Evolutionary conservation across 345 rosid species (phyloP).

Genomic region (Pseudoturritis turrita): DNA sequence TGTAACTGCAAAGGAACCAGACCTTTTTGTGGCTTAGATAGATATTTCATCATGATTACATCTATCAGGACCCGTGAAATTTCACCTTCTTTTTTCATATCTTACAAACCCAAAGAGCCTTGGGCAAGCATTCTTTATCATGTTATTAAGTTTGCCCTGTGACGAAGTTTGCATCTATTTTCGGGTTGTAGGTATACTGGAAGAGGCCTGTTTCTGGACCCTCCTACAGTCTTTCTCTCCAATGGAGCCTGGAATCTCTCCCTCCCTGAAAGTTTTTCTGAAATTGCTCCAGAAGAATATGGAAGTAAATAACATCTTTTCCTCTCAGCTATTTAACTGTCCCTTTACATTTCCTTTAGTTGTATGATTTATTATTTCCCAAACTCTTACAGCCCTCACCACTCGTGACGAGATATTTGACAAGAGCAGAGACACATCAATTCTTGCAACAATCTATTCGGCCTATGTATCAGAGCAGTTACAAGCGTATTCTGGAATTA

Average conservation of each 20-base stretch:
- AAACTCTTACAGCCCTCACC: constrained; percentile 50
- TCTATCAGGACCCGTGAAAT: neutral
- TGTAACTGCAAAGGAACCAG: neutral
- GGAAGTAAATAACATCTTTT: constrained; percentile 38
- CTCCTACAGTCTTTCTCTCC: constrained; percentile 74
- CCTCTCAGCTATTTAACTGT: neutral
- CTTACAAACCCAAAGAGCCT: neutral
- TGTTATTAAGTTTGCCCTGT: neutral
- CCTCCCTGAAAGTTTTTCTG: constrained; percentile 50
- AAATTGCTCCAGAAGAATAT: constrained; percentile 24
- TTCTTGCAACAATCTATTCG: constrained; percentile 55
- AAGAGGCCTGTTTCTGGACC: constrained; percentile 87
- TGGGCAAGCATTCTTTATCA: neutral
- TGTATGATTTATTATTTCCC: neutral
- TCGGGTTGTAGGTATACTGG: constrained; percentile 69
- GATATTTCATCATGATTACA: neutral
- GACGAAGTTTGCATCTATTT: neutral
- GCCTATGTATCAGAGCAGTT: constrained; percentile 57
- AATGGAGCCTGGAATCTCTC: constrained; percentile 61
- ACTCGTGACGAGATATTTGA: constrained; percentile 63
- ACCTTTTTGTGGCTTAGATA: neutral
- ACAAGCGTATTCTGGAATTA: constrained; percentile 30
- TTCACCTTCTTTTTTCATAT: neutral
- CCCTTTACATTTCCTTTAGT: neutral
- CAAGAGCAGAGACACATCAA: constrained; percentile 57